Evolutionary conservation across 495 filamentous ascomycete genomes (phyloP), one percentile per base, ranked within the genome.

Genomic region (Aspergillus indologenus): DNA sequence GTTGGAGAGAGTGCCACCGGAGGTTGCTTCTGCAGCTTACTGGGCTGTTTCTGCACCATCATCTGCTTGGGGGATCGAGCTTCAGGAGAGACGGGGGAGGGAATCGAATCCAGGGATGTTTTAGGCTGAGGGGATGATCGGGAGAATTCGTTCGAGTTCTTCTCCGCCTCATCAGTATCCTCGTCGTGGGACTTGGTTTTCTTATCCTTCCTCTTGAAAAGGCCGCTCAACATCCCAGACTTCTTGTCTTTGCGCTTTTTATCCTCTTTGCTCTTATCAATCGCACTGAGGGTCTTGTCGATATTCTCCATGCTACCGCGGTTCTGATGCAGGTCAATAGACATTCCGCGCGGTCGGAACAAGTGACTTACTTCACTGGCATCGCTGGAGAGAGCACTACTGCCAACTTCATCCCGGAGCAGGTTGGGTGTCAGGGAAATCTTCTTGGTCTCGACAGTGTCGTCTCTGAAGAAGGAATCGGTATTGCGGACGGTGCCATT

Each of bases 401-500:
- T 79, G 54, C 73, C 79, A 1, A 79, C 80, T 63, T 96, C 92
- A 59, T 98, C 93, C 17, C 94, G 85, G 42, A 98, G 79, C n/a
- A 99, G 78, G 60, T 93, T 96, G 14, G 94, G 94, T 0, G 94
- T 99, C 29, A 99, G 80, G 2, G 92, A 96, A 60, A 99, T 96
- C 78, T 99, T 99, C 72, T 93, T 90, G 1, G 94, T 96, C 68
- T 97, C 95, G 40, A 89, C 86, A 26, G 85, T 90, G 63, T 98
- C 94, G 60, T 98, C 94, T 71, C 92, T 95, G 81, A 96, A 97
- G 79, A 98, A 96, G 14, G 90, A 95, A 68, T 97, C 92, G 14
- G 90, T 91, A 67, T 92, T 92, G 57, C 92, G 83, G 20, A 96
- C 79, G 45, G 87, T 92, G 26, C 90, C 91, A 68, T 92, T 92